These are phyloP conservation scores for Magnusiomyces ingens DNA, from an alignment of 1,139 yeast species.

Conservation along the genomic window DNA sequence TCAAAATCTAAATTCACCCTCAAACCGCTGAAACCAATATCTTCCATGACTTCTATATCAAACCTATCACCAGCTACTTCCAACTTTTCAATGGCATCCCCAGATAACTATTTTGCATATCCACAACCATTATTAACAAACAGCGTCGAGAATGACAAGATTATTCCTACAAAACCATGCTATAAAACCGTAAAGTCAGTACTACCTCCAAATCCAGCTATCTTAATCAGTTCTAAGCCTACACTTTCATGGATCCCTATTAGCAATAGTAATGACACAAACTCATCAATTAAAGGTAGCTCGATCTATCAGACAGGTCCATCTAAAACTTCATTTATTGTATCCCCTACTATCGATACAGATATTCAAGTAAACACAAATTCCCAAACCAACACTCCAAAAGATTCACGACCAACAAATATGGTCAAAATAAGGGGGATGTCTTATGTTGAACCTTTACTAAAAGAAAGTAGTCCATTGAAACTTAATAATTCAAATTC, in stretches of 20 bases:
- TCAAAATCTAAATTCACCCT: neutral
- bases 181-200: neutral
- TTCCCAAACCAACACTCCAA: neutral
- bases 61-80: conserved; percentile 7
- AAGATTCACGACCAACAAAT: neutral
- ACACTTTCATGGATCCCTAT: conserved; percentile 2
- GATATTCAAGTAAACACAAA: no score
- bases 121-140: neutral
- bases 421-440: neutral
- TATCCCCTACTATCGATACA: neutral
- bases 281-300: neutral
- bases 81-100: conserved; percentile 2
- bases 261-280: neutral
- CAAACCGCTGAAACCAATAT: conserved; percentile 5
- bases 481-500: neutral
- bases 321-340: neutral
- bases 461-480: neutral
- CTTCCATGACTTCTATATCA: conserved; percentile 20
- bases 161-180: neutral
- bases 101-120: neutral
- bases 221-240: neutral
- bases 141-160: neutral
- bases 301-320: neutral
- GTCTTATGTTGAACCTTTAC: conserved; percentile 13
- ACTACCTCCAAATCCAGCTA: conserved; percentile 4